A percentile compares a stretch with the other conserved stretches of the same genome.
These are phyloP conservation scores for Hygrocybe punicea DNA, from an alignment of 768 basidiomycete genomes.

Conservation along the genomic window DNA sequence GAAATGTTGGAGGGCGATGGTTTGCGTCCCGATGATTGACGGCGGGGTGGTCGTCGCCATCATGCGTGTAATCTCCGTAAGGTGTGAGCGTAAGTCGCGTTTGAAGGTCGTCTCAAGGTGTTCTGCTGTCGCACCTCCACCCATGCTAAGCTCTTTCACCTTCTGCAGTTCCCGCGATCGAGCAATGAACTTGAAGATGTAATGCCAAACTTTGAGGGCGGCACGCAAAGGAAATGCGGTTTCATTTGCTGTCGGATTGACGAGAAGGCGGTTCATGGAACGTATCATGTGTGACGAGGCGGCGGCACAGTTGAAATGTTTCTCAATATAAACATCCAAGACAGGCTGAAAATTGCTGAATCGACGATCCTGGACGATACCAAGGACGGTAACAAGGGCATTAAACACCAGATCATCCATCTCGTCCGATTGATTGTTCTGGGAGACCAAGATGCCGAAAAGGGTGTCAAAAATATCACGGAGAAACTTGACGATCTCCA, in stretches of 20 bases:
- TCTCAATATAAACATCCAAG: constrained; percentile 87
- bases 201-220: constrained; percentile 94
- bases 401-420: constrained; percentile 87
- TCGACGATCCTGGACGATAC: constrained; percentile 88
- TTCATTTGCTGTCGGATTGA: constrained; percentile 66
- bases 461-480: constrained; percentile 90
- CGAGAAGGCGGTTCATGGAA: constrained; percentile 81
- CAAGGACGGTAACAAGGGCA: constrained; percentile 85
- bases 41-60: constrained; percentile 77
- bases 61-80: constrained; percentile 80
- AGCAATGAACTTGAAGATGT: constrained; percentile 92
- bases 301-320: constrained; percentile 77
- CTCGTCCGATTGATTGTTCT: constrained; percentile 68
- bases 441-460: constrained; percentile 81
- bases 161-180: constrained; percentile 88
- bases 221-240: constrained; percentile 77
- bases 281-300: constrained; percentile 83
- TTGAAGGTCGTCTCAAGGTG: constrained; percentile 85
- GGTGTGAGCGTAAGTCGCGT: constrained; percentile 71
- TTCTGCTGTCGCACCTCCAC: constrained; percentile 77
- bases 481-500: constrained; percentile 91
- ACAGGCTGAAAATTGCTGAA: constrained; percentile 95
- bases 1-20: constrained; percentile 90
- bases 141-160: constrained; percentile 71
- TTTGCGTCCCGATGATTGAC: constrained; percentile 94